Conservation (phyloP, 2,329 filamentous ascomycete species). For the Phialocephala sp. region DNA sequence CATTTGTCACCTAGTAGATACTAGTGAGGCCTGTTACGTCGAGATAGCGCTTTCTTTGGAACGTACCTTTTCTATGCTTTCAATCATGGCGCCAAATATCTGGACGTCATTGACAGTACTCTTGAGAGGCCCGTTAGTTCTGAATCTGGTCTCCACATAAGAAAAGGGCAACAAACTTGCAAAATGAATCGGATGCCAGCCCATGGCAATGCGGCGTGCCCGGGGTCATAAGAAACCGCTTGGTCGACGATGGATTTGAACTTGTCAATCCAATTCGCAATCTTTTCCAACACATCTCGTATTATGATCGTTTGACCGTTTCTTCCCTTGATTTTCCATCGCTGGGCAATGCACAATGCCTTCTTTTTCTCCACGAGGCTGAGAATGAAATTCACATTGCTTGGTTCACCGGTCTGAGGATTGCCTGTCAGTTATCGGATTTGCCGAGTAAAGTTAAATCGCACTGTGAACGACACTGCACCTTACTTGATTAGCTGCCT, state of each 20-base stretch:
- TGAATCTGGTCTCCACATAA: too few relatives aligned
- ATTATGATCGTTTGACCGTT: slow-evolving; percentile 21
- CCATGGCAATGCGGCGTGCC: slow-evolving; percentile 30
- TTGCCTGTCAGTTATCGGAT: too few relatives aligned
- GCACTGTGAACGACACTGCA: too few relatives aligned
- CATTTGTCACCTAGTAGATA: too few relatives aligned
- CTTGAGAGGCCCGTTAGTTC: too few relatives aligned
- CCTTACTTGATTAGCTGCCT: too few relatives aligned
- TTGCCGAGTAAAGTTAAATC: too few relatives aligned
- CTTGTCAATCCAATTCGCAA: slow-evolving; percentile 23
- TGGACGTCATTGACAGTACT: background rate
- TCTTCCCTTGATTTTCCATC: slow-evolving; percentile 21
- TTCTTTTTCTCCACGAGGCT: background rate
- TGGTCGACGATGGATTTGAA: slow-evolving; percentile 25
- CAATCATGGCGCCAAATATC: background rate
- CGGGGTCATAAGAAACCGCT: slow-evolving; percentile 25
- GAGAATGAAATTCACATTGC: background rate
- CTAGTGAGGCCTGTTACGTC: too few relatives aligned
- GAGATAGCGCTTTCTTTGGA: too few relatives aligned
- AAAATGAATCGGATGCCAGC: slow-evolving; percentile 24
- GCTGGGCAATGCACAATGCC: background rate
- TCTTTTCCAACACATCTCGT: slow-evolving; percentile 25
- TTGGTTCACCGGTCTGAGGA: too few relatives aligned
- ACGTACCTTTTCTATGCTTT: background rate
- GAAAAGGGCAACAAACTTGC: too few relatives aligned